A percentile compares a stretch with the other conserved stretches of the same genome.
Conservation (phyloP, 768 basidiomycete species). For the Panaeolus cyanescens region DNA sequence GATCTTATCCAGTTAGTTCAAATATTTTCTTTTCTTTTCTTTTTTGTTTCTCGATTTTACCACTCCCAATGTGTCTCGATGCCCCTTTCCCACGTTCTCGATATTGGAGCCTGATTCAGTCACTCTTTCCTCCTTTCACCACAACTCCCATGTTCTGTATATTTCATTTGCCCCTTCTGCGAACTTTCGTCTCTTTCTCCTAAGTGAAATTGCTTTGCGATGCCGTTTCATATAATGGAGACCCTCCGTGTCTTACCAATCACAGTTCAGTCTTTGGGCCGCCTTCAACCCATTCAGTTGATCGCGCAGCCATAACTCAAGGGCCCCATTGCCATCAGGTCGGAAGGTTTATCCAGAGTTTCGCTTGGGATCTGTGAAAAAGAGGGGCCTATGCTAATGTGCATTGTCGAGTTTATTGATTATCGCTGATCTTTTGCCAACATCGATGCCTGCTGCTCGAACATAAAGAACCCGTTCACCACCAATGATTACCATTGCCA, state of each 20-base stretch:
- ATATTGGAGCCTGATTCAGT: neutral
- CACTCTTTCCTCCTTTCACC: neutral
- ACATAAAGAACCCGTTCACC: neutral
- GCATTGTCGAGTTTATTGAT: too few species aligned
- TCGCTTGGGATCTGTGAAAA: too few species aligned
- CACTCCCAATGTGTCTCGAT: neutral
- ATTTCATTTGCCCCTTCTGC: neutral
- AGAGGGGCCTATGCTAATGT: too few species aligned
- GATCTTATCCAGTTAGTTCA: neutral
- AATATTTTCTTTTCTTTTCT: too few species aligned
- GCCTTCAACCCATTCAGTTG: neutral
- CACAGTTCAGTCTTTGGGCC: neutral
- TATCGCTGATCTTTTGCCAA: too few species aligned
- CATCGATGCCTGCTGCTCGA: too few species aligned
- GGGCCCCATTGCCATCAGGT: neutral
- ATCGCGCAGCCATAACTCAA: neutral
- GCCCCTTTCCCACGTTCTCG: conserved; percentile 3
- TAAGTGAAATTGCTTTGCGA: neutral
- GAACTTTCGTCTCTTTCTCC: neutral
- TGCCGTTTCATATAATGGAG: neutral
- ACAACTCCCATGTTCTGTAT: neutral
- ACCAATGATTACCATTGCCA: neutral
- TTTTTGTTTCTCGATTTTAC: neutral
- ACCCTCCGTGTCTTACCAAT: neutral
- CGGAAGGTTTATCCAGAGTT: neutral